Conservation (phyloP, 2,329 filamentous ascomycete species). For the Fusarium sp. region DNA sequence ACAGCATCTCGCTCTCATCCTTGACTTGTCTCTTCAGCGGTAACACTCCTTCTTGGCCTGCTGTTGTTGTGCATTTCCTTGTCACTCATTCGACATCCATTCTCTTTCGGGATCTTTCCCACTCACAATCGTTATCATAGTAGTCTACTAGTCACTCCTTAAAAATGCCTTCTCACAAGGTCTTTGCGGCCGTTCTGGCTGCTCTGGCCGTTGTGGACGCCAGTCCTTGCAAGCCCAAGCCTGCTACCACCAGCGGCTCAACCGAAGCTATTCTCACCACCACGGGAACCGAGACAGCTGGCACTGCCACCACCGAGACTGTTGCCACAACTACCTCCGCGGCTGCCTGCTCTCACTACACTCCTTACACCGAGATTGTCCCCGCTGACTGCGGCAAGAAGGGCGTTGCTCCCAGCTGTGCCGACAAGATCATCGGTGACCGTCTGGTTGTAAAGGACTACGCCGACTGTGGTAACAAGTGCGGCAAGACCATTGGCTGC, state of each 20-base stretch:
- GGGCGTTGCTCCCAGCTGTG: slow-evolving; percentile 8
- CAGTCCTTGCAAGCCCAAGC: slow-evolving; percentile 31
- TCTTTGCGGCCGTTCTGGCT: slow-evolving; percentile 34
- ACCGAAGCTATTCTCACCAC: slow-evolving; percentile 16
- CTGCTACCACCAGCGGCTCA: slow-evolving; percentile 17
- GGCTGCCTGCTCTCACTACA: slow-evolving; percentile 22
- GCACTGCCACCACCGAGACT: slow-evolving; percentile 11
- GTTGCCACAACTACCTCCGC: slow-evolving; percentile 25
- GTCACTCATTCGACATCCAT: slow-evolving; percentile 31
- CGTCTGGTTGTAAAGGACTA: not conserved
- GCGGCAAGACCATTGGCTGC: slow-evolving; percentile 28
- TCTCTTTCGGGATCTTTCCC: slow-evolving; percentile 12
- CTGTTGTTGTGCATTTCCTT: slow-evolving; percentile 24
- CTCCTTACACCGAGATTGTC: slow-evolving; percentile 2
- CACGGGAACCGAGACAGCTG: slow-evolving; percentile 10
- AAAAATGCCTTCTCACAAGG: slow-evolving; percentile 32
- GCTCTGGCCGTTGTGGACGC: slow-evolving; percentile 28
- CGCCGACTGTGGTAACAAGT: slow-evolving; percentile 23
- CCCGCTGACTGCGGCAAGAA: slow-evolving; percentile 16
- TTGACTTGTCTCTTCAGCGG: slow-evolving; percentile 8
- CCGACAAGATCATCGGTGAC: slow-evolving; percentile 7
- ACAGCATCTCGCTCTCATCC: not conserved
- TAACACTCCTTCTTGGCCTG: slow-evolving; percentile 27
- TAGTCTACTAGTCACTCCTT: slow-evolving; percentile 6
- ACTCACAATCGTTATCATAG: slow-evolving; percentile 22